Evolutionary conservation across 306 rosid genomes (phyloP).

Genomic region (peach (Prunus persica)): Prunus_persica_NCBIv2 NC_034009.1:45292501-45293000

Average conservation of each 20-base stretch:
- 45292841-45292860: constrained; percentile 15
- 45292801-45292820: constrained; percentile 71
- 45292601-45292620: constrained; percentile 30
- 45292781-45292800: constrained; percentile 38
- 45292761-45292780: constrained; percentile 10
- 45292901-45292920: not conserved
- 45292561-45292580: constrained; percentile 20
- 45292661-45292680: constrained; percentile 11
- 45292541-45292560: not conserved
- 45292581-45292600: constrained; percentile 25
- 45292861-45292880: not conserved
- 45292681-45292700: constrained; percentile 21
- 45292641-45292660: constrained; percentile 28
- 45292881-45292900: not conserved
- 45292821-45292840: constrained; percentile 82
- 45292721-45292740: constrained; percentile 20
- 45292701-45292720: constrained; percentile 31
- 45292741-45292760: not conserved
- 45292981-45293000: not conserved
- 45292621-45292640: constrained; percentile 18
- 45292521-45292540: constrained; percentile 3
- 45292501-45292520: not conserved
- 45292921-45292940: not conserved
- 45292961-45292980: not conserved
- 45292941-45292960: not conserved